Conservation (phyloP, 495 filamentous ascomycete genomes). For the Penicillium steckii region DNA sequence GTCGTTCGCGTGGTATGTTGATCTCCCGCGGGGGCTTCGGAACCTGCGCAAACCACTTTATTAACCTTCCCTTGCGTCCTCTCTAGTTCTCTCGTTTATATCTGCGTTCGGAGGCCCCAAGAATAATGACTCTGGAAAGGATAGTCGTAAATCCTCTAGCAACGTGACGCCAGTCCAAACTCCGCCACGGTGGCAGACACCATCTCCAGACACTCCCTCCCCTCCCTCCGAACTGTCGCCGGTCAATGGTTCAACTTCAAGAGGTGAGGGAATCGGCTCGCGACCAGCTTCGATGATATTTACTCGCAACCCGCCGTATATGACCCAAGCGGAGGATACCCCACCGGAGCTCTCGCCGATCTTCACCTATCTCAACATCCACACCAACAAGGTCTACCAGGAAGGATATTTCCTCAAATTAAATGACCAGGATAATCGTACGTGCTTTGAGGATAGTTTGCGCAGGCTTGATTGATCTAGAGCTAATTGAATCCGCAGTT, state of each 20-base stretch:
- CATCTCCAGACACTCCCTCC: conserved; percentile 39
- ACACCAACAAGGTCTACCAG: conserved; percentile 93
- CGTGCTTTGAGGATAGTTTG: too few relatives aligned
- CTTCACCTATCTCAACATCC: conserved; percentile 91
- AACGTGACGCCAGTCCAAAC: conserved; percentile 23
- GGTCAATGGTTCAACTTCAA: conserved; percentile 16
- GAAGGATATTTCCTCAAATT: conserved; percentile 97
- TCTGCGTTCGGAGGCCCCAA: conserved; percentile 51
- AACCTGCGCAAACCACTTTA: conserved; percentile 4
- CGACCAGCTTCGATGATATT: conserved; percentile 66
- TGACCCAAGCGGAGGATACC: conserved; percentile 82
- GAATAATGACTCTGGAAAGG: conserved; percentile 29
- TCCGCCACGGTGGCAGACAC: conserved; percentile 33
- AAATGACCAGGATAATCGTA: conserved; percentile 88
- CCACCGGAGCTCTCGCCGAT: conserved; percentile 91
- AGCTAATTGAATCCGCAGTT: conserved; percentile 50
- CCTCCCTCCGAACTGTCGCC: conserved; percentile 32
- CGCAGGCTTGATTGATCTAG: too few relatives aligned
- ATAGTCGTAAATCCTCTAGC: conserved; percentile 31
- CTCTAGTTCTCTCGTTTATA: conserved; percentile 62
- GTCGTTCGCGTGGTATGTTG: conserved; percentile 44
- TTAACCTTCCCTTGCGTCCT: conserved; percentile 32
- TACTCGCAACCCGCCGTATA: conserved; percentile 81
- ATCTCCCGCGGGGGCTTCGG: conserved; percentile 13
- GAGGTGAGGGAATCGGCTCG: conserved; percentile 41